Percentiles rank a stretch among this genome's conserved stretches.
Evolutionary conservation across 352 stramenopile species (phyloP).

Genomic region (Globisporangium cederbergense): DNA sequence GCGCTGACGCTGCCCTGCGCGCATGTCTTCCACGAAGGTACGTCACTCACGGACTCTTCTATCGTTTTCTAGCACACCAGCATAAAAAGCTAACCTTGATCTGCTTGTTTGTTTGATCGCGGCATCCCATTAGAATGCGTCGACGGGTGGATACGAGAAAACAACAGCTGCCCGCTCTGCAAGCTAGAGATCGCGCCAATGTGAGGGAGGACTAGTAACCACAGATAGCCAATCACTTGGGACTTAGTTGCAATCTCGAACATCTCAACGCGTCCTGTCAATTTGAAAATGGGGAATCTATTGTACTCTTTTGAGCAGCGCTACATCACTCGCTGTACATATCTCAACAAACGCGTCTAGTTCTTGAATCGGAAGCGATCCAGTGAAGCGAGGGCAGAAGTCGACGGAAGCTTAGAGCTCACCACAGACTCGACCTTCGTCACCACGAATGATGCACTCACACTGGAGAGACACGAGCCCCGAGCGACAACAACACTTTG

Average conservation of each 20-base stretch:
- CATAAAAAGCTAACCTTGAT: not conserved
- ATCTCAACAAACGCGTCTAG: not conserved
- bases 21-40: constrained; percentile 77
- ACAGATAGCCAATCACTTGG: not conserved
- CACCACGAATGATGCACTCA: not conserved
- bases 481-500: constrained; percentile 1
- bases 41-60: not conserved
- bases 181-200: constrained; percentile 55
- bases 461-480: not conserved
- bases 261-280: not conserved
- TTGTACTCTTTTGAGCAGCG: not conserved
- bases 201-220: constrained; percentile 7
- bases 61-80: not conserved
- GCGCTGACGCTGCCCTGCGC: constrained; percentile 69
- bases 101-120: not conserved
- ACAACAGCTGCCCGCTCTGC: constrained; percentile 77
- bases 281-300: constrained; percentile 4
- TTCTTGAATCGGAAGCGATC: constrained; percentile 25
- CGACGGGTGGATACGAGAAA: constrained; percentile 63
- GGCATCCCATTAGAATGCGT: constrained; percentile 48
- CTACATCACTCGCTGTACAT: not conserved
- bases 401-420: not conserved
- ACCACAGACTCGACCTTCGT: not conserved
- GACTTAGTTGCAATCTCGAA: not conserved
- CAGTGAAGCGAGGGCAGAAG: constrained; percentile 14